phyloP scores from a whole-genome alignment of 1,139 yeast species.

The Nadsonia commutata region DNA sequence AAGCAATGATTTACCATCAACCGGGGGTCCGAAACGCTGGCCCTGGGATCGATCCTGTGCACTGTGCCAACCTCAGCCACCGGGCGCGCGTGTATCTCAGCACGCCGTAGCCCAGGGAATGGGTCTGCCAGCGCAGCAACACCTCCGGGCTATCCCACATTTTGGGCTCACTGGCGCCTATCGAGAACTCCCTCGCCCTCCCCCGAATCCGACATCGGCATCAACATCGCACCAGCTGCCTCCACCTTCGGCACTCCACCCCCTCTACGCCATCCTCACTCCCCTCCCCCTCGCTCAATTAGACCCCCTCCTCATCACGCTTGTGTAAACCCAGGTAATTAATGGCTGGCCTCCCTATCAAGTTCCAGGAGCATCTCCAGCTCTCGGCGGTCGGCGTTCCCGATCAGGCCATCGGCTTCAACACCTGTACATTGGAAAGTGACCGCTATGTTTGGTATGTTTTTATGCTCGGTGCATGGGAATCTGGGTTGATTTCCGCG shows the following conservation, averaged over 20 bases:
- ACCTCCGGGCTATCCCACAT: background rate
- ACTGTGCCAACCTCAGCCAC: background rate
- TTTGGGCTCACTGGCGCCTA: no score
- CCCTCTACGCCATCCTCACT: background rate
- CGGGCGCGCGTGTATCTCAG: background rate
- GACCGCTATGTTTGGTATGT: conserved; percentile 58
- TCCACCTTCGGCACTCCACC: background rate
- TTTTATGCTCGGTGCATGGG: no score
- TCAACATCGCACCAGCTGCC: background rate
- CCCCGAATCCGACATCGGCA: no score
- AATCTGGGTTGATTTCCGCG: no score
- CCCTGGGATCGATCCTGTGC: background rate
- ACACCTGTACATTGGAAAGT: conserved; percentile 86
- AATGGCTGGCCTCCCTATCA: conserved; percentile 68
- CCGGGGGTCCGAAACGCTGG: background rate
- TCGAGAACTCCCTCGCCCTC: no score
- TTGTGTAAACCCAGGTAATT: conserved; percentile 4
- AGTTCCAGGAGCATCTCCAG: conserved; percentile 87
- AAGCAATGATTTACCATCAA: background rate
- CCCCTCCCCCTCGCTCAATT: background rate
- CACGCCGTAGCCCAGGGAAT: background rate
- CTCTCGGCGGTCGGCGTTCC: conserved; percentile 74
- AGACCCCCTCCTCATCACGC: background rate
- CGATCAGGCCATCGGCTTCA: conserved; percentile 74
- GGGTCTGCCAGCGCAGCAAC: background rate